Evolutionary conservation across 345 rosid species (phyloP).

Genomic region (Sonneratia caseolaris): DNA sequence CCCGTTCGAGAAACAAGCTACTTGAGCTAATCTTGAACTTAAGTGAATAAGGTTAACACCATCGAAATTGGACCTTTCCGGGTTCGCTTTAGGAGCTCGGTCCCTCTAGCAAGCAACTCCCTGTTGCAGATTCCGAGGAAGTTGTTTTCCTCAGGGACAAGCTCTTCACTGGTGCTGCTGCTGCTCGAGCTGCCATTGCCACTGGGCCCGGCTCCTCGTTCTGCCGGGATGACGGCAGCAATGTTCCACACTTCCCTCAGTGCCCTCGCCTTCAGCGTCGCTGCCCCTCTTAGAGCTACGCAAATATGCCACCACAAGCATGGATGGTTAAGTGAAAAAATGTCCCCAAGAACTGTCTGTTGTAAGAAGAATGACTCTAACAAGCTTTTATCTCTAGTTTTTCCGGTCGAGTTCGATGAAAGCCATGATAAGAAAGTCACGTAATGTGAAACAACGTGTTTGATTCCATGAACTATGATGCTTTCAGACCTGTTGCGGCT

Average conservation of each 20-base stretch:
- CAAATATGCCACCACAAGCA: neutral
- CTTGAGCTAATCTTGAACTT: no score
- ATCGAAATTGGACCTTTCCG: constrained; percentile 24
- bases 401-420: neutral
- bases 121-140: constrained; percentile 25
- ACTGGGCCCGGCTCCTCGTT: constrained; percentile 16
- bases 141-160: constrained; percentile 25
- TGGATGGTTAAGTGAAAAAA: no score
- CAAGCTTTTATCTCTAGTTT: no score
- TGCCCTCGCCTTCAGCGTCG: constrained; percentile 33
- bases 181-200: constrained; percentile 22
- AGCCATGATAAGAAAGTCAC: neutral
- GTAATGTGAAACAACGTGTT: neutral
- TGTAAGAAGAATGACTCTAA: no score
- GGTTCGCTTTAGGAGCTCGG: constrained; percentile 36
- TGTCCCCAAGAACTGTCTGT: no score
- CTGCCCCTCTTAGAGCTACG: constrained; percentile 36
- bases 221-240: constrained; percentile 34
- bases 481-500: constrained; percentile 29
- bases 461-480: neutral
- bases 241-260: constrained; percentile 35
- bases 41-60: no score
- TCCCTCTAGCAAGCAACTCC: constrained; percentile 32
- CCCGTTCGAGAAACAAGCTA: no score
- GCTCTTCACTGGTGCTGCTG: constrained; percentile 26